Base-by-base conservation (phyloP, 352 stramenopile species). In the Pythium rishiriense region DNA sequence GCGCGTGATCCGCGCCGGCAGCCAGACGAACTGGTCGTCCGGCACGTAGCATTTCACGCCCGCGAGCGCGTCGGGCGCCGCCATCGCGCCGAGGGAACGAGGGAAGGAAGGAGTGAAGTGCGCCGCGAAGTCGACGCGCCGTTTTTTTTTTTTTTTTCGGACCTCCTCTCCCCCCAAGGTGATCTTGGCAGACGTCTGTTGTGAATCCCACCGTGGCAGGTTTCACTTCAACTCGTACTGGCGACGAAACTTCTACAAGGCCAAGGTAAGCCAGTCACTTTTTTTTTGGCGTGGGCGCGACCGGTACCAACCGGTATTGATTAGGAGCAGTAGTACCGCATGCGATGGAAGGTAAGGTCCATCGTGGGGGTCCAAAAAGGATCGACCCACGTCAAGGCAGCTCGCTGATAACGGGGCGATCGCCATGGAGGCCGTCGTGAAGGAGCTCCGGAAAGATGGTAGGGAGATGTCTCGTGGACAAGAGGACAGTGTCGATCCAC, bases 31-130 rank as follows among this genome's bases (percentile, higher is more conserved):
- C 26, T 70, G 74, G 19, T 90, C 81, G 31, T 95, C 87, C 8
- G 85, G 87, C 46, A 94, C 85, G 62, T 91, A 95, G 77, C 85
- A 93, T 66, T 90, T 90, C 55, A 76, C 72, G 63, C 85, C 85
- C 21, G 46, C 63, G 28, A 63, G 43, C 45, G 53, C 58, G 5
- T 68, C 66, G 29, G 35, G 65, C n/a, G 58, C 28, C 10, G 53
- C 54, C 58, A 68, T 72, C 42, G 15, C 67, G n/a, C n/a, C n/a
- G n/a, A n/a, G n/a, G n/a, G n/a, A n/a, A n/a, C n/a, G n/a, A n/a
- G n/a, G n/a, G n/a, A n/a, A n/a, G n/a, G n/a, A n/a, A n/a, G n/a
- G n/a, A n/a, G n/a, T n/a, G n/a, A n/a, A n/a, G n/a, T n/a, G n/a
- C n/a, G n/a, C n/a, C n/a, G n/a, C n/a, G n/a, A n/a, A n/a, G n/a